Conservation (phyloP, 2,329 filamentous ascomycete species). For the Aspergillus sp. region DNA sequence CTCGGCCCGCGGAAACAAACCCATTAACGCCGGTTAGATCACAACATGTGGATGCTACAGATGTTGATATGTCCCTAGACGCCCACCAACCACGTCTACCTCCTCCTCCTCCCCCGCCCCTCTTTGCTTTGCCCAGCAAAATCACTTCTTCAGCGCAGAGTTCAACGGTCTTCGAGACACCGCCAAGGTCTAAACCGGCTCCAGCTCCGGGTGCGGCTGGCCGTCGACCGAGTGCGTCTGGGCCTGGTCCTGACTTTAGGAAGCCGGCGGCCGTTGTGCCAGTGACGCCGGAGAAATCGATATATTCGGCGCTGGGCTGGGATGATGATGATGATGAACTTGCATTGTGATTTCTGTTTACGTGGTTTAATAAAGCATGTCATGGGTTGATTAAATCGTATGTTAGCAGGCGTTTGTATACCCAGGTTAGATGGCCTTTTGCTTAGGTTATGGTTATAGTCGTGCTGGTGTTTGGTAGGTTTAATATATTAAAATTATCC, state of each 20-base stretch:
- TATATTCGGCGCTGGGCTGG: slow-evolving; percentile 48
- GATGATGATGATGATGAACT: slow-evolving; percentile 42
- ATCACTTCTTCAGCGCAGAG: slow-evolving; percentile 8
- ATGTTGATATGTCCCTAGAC: neutral
- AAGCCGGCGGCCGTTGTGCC: slow-evolving; percentile 17
- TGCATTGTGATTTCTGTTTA: slow-evolving; percentile 13
- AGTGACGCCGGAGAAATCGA: slow-evolving; percentile 37
- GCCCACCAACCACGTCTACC: neutral
- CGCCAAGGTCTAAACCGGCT: slow-evolving; percentile 25
- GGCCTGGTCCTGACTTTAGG: neutral
- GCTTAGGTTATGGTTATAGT: too few relatives aligned
- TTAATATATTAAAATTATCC: too few relatives aligned
- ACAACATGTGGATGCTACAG: slow-evolving; percentile 20
- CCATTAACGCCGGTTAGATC: slow-evolving; percentile 32
- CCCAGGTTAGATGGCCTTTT: neutral
- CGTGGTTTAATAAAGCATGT: neutral
- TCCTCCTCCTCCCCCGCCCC: slow-evolving; percentile 3
- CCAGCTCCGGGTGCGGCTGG: slow-evolving; percentile 7
- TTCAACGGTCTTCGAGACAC: slow-evolving; percentile 32
- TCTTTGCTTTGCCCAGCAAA: slow-evolving; percentile 12
- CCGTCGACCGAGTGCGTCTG: neutral
- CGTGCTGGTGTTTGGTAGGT: too few relatives aligned
- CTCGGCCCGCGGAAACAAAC: slow-evolving; percentile 23
- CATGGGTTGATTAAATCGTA: neutral
- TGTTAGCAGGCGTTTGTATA: slow-evolving; percentile 14